These are phyloP conservation scores for Phaeotremella skinneri DNA, from an alignment of 768 basidiomycete genomes.

Conservation along the genomic window DNA sequence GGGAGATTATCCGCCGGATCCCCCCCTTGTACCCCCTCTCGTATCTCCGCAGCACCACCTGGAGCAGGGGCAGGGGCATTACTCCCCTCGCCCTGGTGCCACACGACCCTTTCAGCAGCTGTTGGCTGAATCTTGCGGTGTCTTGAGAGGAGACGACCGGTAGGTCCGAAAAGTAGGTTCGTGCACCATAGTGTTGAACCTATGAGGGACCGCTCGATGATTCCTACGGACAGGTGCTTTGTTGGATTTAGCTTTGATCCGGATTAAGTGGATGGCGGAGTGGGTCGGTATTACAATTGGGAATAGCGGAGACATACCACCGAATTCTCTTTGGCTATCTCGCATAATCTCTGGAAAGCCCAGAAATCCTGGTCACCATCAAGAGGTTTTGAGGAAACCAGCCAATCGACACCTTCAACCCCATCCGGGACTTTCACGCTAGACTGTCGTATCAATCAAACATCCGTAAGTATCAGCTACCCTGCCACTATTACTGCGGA, in stretches of 20 bases:
- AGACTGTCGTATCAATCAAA: neutral
- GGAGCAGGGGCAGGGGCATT: conserved; percentile 4
- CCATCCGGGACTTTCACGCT: conserved; percentile 1
- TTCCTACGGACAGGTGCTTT: conserved; percentile 32
- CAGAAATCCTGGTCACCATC: conserved; percentile 13
- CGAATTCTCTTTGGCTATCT: conserved; percentile 11
- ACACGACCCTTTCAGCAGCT: conserved; percentile 29
- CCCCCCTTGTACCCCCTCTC: neutral
- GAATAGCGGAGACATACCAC: conserved; percentile 9
- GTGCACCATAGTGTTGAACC: conserved; percentile 33
- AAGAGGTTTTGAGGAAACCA: neutral
- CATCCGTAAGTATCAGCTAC: neutral
- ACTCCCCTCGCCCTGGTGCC: conserved; percentile 27
- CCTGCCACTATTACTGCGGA: neutral
- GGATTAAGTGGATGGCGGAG: neutral
- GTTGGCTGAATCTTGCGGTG: conserved; percentile 36
- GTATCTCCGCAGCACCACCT: neutral
- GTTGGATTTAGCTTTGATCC: conserved; percentile 1
- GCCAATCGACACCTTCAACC: neutral
- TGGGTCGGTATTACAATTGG: neutral
- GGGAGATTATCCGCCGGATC: conserved; percentile 26
- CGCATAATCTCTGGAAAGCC: conserved; percentile 16
- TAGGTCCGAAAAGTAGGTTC: conserved; percentile 24
- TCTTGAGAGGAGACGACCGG: conserved; percentile 24
- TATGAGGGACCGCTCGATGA: conserved; percentile 23